These are phyloP conservation scores for Camellia lanceoleosa DNA, from an alignment of 148 eudicot genomes.

Conservation along the genomic window DNA sequence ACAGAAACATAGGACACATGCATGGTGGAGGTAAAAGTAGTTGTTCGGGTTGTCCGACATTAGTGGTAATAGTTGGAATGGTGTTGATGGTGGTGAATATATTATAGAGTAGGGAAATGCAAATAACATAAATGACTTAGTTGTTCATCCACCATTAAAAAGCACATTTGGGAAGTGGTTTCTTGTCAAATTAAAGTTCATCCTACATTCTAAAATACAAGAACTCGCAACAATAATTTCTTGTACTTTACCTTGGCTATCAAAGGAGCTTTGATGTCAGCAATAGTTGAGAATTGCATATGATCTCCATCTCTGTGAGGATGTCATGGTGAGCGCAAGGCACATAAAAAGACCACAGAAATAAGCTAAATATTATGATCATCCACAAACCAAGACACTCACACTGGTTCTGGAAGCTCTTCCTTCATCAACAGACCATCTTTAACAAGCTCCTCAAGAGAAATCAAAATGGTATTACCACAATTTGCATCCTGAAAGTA, in stretches of 20 bases:
- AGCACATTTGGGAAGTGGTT: not conserved
- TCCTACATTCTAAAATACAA: not conserved
- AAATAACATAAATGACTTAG: not conserved
- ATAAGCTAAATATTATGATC: not conserved
- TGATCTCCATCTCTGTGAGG: slow-evolving; percentile 56
- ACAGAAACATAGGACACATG: not conserved
- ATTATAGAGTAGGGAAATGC: not conserved
- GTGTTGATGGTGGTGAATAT: too few relatives aligned
- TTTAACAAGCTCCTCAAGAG: slow-evolving; percentile 93
- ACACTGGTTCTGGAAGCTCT: slow-evolving; percentile 88
- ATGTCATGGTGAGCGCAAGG: slow-evolving; percentile 8
- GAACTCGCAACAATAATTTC: not conserved
- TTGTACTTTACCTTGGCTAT: slow-evolving; percentile 57
- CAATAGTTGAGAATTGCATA: slow-evolving; percentile 61
- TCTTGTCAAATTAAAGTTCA: slow-evolving; percentile 4
- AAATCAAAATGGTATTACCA: slow-evolving; percentile 92
- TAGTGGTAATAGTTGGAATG: too few relatives aligned
- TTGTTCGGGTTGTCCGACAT: too few relatives aligned
- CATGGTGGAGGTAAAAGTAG: too few relatives aligned
- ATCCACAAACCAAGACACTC: slow-evolving; percentile 22
- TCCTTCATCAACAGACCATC: slow-evolving; percentile 77
- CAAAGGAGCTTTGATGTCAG: slow-evolving; percentile 82
- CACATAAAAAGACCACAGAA: not conserved
- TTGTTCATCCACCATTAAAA: not conserved
- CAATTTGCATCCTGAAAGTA: slow-evolving; percentile 86